Conservation (phyloP, 805 yeast genomes). For the Saccharomycopsis malanga region DNA sequence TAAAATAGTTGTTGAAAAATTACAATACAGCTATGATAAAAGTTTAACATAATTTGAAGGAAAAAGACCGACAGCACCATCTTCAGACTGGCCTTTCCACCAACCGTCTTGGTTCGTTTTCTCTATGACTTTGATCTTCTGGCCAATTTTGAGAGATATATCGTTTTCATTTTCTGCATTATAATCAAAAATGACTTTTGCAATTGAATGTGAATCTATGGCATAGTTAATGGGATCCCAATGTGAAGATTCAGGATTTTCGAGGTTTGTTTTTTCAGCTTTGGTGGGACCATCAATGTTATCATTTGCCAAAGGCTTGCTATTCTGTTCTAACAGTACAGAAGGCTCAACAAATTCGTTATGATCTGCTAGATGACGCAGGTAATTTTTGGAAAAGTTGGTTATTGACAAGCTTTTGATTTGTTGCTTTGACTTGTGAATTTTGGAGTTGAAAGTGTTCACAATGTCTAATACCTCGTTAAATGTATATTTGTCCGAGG, state of each 20-base stretch:
- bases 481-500: constrained; percentile 1
- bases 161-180: constrained; percentile 54
- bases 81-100: constrained; percentile 42
- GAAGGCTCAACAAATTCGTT: too few relatives aligned
- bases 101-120: constrained; percentile 36
- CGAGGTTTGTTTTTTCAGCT: not conserved
- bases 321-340: too few relatives aligned
- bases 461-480: constrained; percentile 4
- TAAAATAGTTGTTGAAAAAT: too few relatives aligned
- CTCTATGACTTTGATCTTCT: constrained; percentile 33
- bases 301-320: too few relatives aligned
- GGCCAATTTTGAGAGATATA: constrained; percentile 54
- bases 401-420: constrained; percentile 15
- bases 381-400: constrained; percentile 10
- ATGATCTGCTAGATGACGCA: constrained; percentile 9
- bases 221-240: not conserved
- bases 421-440: not conserved
- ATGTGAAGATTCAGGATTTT: not conserved
- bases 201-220: not conserved
- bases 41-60: constrained; percentile 43
- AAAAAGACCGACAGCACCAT: constrained; percentile 38
- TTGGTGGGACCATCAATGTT: not conserved
- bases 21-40: too few relatives aligned
- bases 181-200: constrained; percentile 19
- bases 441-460: constrained; percentile 1